These are phyloP conservation scores for Teunomyces stri DNA, from an alignment of 805 yeast species.

Conservation along the genomic window DNA sequence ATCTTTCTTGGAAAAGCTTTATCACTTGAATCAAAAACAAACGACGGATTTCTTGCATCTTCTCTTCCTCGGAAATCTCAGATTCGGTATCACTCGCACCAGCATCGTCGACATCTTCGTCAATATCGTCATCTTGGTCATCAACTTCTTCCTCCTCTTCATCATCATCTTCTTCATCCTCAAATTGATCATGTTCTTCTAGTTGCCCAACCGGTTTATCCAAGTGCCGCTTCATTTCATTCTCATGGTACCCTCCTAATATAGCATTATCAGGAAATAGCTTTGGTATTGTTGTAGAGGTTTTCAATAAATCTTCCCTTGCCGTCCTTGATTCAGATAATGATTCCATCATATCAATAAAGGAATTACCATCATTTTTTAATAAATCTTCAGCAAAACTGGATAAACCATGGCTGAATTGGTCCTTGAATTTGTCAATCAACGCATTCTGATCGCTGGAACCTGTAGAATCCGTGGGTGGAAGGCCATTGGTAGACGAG, in stretches of 20 bases:
- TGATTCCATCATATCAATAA: constrained; percentile 76
- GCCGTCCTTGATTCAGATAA: constrained; percentile 52
- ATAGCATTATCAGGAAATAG: no score
- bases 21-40: constrained; percentile 79
- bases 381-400: constrained; percentile 74
- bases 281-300: background rate
- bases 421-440: constrained; percentile 15
- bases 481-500: constrained; percentile 8
- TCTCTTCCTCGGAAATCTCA: constrained; percentile 51
- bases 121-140: constrained; percentile 12
- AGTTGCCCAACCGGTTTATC: constrained; percentile 28
- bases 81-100: constrained; percentile 35
- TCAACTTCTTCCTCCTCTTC: constrained; percentile 6
- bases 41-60: constrained; percentile 75
- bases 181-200: constrained; percentile 41
- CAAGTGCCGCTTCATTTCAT: background rate
- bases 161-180: constrained; percentile 31
- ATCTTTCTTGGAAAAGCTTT: constrained; percentile 68
- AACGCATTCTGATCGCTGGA: constrained; percentile 6
- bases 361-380: constrained; percentile 72
- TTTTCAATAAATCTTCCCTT: constrained; percentile 23
- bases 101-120: constrained; percentile 44
- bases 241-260: no score
- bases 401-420: constrained; percentile 25
- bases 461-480: constrained; percentile 7